A percentile compares a stretch with the other conserved stretches of the same genome.
phyloP scores from a whole-genome alignment of 805 yeast species.

The Starmerella vaccinii region DNA sequence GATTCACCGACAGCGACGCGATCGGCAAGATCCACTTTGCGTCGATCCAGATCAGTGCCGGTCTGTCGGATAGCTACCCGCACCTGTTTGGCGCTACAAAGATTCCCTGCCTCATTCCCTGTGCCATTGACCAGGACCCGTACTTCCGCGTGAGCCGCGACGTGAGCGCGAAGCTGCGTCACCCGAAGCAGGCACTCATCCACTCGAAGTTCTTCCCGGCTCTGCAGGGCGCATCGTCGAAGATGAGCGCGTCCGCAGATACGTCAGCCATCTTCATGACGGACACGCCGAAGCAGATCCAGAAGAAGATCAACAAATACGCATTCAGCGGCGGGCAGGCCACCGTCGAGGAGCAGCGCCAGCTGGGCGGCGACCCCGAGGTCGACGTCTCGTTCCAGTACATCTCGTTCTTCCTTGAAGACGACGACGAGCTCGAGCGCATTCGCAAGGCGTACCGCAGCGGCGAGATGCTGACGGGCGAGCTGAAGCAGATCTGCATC shows the following conservation, averaged over 20 bases:
- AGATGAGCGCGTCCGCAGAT: slow-evolving; percentile 93
- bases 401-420: slow-evolving; percentile 77
- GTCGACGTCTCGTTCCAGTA: slow-evolving; percentile 94
- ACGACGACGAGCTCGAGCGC: slow-evolving; percentile 63
- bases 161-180: slow-evolving; percentile 88
- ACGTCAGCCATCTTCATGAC: slow-evolving; percentile 91
- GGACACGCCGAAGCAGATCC: slow-evolving; percentile 83
- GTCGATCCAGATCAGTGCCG: slow-evolving; percentile 89
- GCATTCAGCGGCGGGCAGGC: slow-evolving; percentile 93
- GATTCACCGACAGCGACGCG: slow-evolving; percentile 87
- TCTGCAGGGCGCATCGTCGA: slow-evolving; percentile 87
- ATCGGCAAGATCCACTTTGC: slow-evolving; percentile 94
- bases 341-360: slow-evolving; percentile 81
- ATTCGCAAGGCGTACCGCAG: slow-evolving; percentile 55
- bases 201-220: slow-evolving; percentile 98
- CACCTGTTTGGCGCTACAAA: slow-evolving; percentile 80
- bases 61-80: slow-evolving; percentile 93
- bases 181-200: slow-evolving; percentile 78
- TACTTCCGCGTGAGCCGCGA: slow-evolving; percentile 96
- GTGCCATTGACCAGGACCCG: slow-evolving; percentile 99
- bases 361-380: slow-evolving; percentile 85
- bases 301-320: slow-evolving; percentile 88
- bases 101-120: slow-evolving; percentile 94
- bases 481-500: slow-evolving; percentile 80
- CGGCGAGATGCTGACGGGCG: slow-evolving; percentile 85